Evolutionary conservation across 441 rosid genomes (phyloP).

Genomic region (Adansonia madagascariensis): DNA sequence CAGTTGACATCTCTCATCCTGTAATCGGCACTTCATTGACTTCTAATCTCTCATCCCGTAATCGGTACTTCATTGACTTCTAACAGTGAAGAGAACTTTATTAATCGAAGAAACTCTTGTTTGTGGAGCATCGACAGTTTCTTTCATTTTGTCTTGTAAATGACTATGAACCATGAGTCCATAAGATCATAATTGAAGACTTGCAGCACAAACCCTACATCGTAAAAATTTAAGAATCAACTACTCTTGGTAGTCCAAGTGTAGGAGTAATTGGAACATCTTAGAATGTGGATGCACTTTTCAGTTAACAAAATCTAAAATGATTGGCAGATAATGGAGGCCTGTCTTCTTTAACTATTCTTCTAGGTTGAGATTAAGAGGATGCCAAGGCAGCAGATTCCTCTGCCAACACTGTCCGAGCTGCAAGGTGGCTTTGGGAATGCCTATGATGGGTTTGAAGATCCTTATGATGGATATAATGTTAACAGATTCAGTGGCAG

Average conservation of each 20-base stretch:
- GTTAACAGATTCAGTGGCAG: slow-evolving; percentile 58
- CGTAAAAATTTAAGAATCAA: background rate
- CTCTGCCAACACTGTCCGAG: slow-evolving; percentile 60
- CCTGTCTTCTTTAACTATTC: background rate
- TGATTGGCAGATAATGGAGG: background rate
- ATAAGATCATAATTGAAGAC: background rate
- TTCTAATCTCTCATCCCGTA: no score
- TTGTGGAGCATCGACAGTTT: background rate
- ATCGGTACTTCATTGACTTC: background rate
- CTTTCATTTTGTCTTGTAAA: background rate
- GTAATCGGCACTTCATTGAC: background rate
- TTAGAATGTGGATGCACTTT: background rate
- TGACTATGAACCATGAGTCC: background rate
- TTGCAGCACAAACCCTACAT: background rate
- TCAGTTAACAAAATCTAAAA: background rate
- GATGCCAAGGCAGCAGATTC: slow-evolving; percentile 84
- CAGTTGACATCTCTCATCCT: background rate
- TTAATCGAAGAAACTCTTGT: background rate
- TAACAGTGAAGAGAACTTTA: background rate
- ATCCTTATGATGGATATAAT: slow-evolving; percentile 65
- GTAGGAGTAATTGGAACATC: background rate
- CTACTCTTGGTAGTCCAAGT: background rate
- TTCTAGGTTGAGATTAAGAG: slow-evolving; percentile 90
- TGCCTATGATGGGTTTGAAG: slow-evolving; percentile 62
- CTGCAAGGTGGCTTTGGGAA: slow-evolving; percentile 68